Percentiles rank a stretch among this genome's conserved stretches.
These are phyloP conservation scores for Aspergillus flavus DNA, from an alignment of 2,329 filamentous ascomycete species.

Conservation along the genomic window DNA sequence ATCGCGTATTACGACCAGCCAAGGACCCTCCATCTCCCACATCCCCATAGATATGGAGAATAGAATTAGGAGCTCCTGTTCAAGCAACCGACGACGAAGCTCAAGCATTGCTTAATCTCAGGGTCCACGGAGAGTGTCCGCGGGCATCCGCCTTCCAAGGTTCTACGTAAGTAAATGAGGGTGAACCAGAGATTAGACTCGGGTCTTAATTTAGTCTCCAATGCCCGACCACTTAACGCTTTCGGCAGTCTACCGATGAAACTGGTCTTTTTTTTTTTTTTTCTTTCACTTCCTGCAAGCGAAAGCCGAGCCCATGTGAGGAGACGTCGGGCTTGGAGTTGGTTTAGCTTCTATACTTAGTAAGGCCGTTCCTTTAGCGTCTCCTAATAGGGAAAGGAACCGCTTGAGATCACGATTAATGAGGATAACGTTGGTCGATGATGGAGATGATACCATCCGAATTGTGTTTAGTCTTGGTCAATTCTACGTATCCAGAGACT, in stretches of 20 bases:
- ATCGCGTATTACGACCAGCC: not conserved
- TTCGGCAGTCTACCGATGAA: conserved; percentile 1
- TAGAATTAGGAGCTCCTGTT: not conserved
- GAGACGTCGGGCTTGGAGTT: not conserved
- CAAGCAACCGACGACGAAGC: not conserved
- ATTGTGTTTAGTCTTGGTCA: no score
- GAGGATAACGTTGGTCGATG: not conserved
- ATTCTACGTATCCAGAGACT: not conserved
- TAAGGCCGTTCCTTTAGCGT: not conserved
- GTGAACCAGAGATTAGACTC: conserved; percentile 1
- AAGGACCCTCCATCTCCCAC: not conserved
- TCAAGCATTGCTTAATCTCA: conserved; percentile 3
- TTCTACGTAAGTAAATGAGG: not conserved
- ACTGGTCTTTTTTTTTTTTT: not conserved
- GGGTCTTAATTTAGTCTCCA: conserved; percentile 2
- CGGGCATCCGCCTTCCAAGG: not conserved
- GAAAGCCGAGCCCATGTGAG: not conserved
- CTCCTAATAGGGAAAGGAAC: not conserved
- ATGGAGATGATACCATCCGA: not conserved
- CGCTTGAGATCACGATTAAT: not conserved
- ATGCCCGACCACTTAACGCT: not conserved
- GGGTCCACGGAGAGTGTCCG: conserved; percentile 1
- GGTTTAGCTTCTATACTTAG: not conserved
- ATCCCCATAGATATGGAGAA: not conserved
- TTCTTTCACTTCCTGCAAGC: not conserved